Percentiles rank a stretch among this genome's conserved stretches.
Conservation (phyloP, 163 green algal genomes). For the Chloroidium sp. region DNA sequence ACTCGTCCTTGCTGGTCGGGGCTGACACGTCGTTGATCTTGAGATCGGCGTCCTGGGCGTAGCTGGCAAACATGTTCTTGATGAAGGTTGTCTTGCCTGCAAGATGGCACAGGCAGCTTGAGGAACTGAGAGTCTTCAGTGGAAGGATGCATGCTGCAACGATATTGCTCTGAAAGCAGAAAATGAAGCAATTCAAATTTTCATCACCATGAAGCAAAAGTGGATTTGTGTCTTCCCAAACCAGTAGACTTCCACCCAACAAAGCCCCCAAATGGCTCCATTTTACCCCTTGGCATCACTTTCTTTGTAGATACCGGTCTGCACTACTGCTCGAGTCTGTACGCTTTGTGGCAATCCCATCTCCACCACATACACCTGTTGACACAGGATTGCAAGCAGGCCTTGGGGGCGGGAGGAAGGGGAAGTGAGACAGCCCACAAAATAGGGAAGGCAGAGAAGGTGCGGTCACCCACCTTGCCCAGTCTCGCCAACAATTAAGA, state of each 20-base stretch:
- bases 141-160: background rate
- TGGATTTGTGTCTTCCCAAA: background rate
- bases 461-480: conserved; percentile 11
- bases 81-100: conserved; percentile 47
- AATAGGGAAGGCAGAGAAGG: background rate
- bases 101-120: background rate
- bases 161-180: background rate
- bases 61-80: conserved; percentile 46
- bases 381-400: background rate
- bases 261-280: background rate
- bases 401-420: background rate
- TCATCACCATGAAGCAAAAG: background rate
- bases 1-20: conserved; percentile 15
- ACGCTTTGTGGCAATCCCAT: background rate
- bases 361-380: background rate
- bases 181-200: background rate
- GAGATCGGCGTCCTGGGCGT: conserved; percentile 35
- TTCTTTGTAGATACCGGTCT: no score
- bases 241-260: background rate
- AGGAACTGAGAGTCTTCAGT: background rate
- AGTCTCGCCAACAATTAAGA: conserved; percentile 43
- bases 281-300: no score
- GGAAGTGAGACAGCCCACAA: background rate
- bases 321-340: background rate
- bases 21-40: conserved; percentile 31